A percentile compares a stretch with the other conserved stretches of the same genome.
Conservation (phyloP, 2,329 filamentous ascomycete genomes). For the Boeremia exigua region DNA sequence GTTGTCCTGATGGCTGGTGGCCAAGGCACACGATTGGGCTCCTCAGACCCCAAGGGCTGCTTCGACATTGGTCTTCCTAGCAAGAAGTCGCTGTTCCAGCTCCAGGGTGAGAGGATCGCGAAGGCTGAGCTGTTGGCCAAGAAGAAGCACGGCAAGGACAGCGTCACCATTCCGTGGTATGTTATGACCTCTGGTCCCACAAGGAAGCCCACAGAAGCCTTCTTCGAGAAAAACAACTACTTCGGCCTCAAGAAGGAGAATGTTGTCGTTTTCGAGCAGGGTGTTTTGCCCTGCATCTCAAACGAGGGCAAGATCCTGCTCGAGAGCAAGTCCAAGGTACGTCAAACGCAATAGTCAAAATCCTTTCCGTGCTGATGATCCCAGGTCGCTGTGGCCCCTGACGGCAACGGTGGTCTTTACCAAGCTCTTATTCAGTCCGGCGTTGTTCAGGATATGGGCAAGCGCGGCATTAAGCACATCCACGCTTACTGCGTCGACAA, state of each 20-base stretch:
- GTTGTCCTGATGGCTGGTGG: conserved; percentile 98
- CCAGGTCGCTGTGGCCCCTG: conserved; percentile 86
- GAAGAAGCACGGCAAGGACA: conserved; percentile 66
- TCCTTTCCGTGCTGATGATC: conserved; percentile 20
- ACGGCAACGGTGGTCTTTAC: conserved; percentile 97
- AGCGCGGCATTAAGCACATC: conserved; percentile 90
- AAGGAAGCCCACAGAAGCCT: conserved; percentile 86
- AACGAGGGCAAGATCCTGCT: conserved; percentile 97
- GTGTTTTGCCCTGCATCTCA: conserved; percentile 93
- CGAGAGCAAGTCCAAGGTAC: conserved; percentile 81
- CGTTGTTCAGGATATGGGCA: conserved; percentile 85
- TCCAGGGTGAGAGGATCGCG: conserved; percentile 91
- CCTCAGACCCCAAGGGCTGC: conserved; percentile 95
- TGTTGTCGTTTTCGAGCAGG: conserved; percentile 93
- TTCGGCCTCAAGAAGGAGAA: conserved; percentile 89
- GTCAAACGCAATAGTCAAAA: conserved; percentile 4
- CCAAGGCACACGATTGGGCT: conserved; percentile 92
- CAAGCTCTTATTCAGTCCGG: conserved; percentile 82
- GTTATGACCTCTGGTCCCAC: conserved; percentile 99
- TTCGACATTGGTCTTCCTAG: conserved; percentile 95
- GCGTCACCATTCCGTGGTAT: conserved; percentile 86
- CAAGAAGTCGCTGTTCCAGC: conserved; percentile 93
- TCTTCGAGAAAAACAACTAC: conserved; percentile 87
- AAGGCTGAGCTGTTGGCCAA: conserved; percentile 83
- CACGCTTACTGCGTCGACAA: conserved; percentile 99